Evolutionary conservation across 1,284 basidiomycete species (phyloP).

Genomic region (Trichosporon coremiiforme): DNA sequence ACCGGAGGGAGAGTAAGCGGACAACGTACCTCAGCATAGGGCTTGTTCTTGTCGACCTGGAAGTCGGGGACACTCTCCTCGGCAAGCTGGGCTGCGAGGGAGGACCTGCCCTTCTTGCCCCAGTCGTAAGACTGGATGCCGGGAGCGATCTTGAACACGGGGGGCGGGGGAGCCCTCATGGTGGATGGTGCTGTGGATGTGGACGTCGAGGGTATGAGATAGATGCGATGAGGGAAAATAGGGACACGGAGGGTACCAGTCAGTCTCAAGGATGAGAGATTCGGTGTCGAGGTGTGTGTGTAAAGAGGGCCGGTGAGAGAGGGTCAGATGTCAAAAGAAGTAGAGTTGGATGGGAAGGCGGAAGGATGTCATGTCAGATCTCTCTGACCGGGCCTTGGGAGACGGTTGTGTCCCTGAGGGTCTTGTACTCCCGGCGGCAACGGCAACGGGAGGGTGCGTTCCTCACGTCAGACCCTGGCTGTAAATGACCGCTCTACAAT

Average conservation of each 20-base stretch:
- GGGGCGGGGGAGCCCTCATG: conserved; percentile 19
- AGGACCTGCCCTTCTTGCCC: conserved; percentile 62
- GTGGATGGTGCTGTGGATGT: background rate
- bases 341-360: background rate
- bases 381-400: too few species aligned
- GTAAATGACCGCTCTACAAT: background rate
- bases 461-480: background rate
- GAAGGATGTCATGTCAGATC: background rate
- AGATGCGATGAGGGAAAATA: background rate
- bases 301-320: background rate
- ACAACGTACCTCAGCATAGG: conserved; percentile 66
- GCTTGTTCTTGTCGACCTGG: conserved; percentile 61
- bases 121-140: conserved; percentile 60
- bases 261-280: too few species aligned
- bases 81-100: conserved; percentile 62
- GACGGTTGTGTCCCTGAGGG: background rate
- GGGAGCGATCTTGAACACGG: conserved; percentile 52
- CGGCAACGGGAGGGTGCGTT: conserved; percentile 16
- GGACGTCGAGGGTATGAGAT: background rate
- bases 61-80: conserved; percentile 59
- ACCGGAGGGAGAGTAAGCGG: background rate
- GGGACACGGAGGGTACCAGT: background rate
- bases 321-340: background rate
- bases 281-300: background rate
- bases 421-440: conserved; percentile 14